Base-by-base conservation (phyloP, 805 yeast genomes). In the Brettanomyces anomalus region DNA sequence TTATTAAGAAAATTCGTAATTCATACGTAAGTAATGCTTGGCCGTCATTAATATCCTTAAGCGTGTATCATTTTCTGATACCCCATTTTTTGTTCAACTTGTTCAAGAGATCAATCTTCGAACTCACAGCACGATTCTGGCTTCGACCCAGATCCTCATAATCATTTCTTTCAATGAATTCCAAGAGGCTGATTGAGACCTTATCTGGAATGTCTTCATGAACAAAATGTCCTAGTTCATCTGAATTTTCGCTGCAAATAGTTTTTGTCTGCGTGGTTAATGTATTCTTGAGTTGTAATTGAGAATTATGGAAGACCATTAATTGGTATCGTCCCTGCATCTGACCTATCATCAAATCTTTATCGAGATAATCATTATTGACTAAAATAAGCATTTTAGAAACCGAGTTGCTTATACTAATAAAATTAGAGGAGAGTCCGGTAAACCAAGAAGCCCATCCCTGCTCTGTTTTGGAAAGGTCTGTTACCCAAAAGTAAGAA, bases 271-370 rank as follows among this genome's bases (percentile, higher is more conserved):
- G 53, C 7, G 62, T 53, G 3, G 63, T 54, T 5, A 54, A 28
- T 10, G 55, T 54, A 21, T 48, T 44, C 11, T 43, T 42, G 33
- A 47, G 33, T 14, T 49, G 46, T 28, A 52, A 35, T 11, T 50
- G 48, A 26, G 45, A 45, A 33, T 55, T 50, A 40, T 72, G 77
- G 58, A 87, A 81, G 4, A 88, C 93, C 13, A 85, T 79, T 34
- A 93, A 70, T 62, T 94, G 99, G 60, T 83, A 93, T 58, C 79
- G 81, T 2, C 99, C 99, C 63, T 89, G 97, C 98, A 93, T 93
- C 62, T 94, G 98, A 1, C 97, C 99, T 41, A 93, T 79, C 61
- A 89, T 87, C 39, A 93, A 67, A 33, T 75, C 75, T 49, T 82
- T 87, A 62, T 93, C 98, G 26, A 94, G 68, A 17, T 84, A 78